phyloP scores from a whole-genome alignment of 2,329 filamentous ascomycete genomes.

The Epichloe elymi region DNA sequence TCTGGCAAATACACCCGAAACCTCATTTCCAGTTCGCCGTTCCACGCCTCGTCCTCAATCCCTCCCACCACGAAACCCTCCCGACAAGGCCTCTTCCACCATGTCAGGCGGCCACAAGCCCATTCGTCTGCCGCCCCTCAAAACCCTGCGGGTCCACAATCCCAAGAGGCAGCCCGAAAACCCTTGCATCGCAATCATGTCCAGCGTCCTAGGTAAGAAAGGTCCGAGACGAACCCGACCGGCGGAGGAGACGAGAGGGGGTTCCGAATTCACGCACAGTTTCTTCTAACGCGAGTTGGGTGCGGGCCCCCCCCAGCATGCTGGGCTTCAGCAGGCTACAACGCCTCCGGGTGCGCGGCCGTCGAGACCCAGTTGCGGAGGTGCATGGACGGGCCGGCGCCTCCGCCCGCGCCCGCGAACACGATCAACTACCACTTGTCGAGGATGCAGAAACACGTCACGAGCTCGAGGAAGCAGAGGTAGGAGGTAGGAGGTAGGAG shows the following conservation, averaged over 20 bases:
- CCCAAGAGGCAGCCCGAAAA: slow-evolving; percentile 36
- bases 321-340: slow-evolving; percentile 71
- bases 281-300: not conserved
- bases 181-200: slow-evolving; percentile 44
- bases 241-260: no score
- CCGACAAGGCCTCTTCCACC: not conserved
- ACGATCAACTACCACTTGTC: slow-evolving; percentile 89
- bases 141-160: slow-evolving; percentile 39
- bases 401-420: slow-evolving; percentile 38
- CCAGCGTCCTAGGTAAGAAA: slow-evolving; percentile 39
- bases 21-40: not conserved
- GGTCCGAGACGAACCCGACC: no score
- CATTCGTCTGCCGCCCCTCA: slow-evolving; percentile 45
- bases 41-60: no score
- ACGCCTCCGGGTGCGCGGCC: slow-evolving; percentile 41
- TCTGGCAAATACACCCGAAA: not conserved
- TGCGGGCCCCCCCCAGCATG: slow-evolving; percentile 42
- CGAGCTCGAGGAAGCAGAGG: slow-evolving; percentile 24
- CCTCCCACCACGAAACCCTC: no score
- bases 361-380: slow-evolving; percentile 47
- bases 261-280: no score
- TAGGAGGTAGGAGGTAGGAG: slow-evolving; percentile 14
- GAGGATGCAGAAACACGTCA: slow-evolving; percentile 63
- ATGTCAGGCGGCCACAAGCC: slow-evolving; percentile 36
- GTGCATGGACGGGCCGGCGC: slow-evolving; percentile 70